A percentile compares a stretch with the other conserved stretches of the same genome.
phyloP scores from a whole-genome alignment of 768 basidiomycete genomes.

The Kwoniella sp. region DNA sequence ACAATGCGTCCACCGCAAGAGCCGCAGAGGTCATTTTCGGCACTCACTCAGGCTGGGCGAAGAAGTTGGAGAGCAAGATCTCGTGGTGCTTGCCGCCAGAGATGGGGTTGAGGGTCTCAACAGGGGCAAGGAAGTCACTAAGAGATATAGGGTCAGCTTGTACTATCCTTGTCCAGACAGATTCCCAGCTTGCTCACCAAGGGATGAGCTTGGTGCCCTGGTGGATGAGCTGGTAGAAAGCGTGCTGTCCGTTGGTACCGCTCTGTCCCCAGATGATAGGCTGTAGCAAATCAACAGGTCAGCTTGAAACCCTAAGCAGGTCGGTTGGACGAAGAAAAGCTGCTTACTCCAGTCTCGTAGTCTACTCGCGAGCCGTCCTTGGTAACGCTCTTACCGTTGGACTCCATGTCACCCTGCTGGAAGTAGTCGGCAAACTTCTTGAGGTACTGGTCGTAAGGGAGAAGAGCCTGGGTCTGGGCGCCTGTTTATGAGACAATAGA shows the following conservation, averaged over 20 bases:
- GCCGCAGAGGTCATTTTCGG: neutral
- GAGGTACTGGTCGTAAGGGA: constrained; percentile 98
- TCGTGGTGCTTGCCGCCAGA: constrained; percentile 85
- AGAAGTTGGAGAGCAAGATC: constrained; percentile 95
- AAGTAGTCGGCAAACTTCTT: constrained; percentile 99
- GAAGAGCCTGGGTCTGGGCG: constrained; percentile 88
- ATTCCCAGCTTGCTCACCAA: constrained; percentile 35
- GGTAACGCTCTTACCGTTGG: constrained; percentile 95
- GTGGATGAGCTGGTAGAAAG: constrained; percentile 88
- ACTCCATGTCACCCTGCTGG: constrained; percentile 99
- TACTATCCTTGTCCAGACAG: constrained; percentile 49
- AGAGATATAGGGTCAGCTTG: constrained; percentile 3
- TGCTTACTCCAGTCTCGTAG: constrained; percentile 90
- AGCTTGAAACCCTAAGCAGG: constrained; percentile 6
- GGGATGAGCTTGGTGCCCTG: constrained; percentile 59
- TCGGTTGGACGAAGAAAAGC: neutral
- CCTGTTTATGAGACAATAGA: constrained; percentile 60
- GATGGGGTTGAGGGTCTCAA: constrained; percentile 71
- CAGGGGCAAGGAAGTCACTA: constrained; percentile 54
- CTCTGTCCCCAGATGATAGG: constrained; percentile 99
- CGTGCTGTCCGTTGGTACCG: constrained; percentile 98
- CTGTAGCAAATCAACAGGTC: constrained; percentile 57
- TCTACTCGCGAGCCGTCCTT: constrained; percentile 88
- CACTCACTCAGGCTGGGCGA: constrained; percentile 84
- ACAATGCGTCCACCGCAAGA: neutral